Base-by-base conservation (phyloP, 768 basidiomycete species). In the Tylopilus balloui region DNA sequence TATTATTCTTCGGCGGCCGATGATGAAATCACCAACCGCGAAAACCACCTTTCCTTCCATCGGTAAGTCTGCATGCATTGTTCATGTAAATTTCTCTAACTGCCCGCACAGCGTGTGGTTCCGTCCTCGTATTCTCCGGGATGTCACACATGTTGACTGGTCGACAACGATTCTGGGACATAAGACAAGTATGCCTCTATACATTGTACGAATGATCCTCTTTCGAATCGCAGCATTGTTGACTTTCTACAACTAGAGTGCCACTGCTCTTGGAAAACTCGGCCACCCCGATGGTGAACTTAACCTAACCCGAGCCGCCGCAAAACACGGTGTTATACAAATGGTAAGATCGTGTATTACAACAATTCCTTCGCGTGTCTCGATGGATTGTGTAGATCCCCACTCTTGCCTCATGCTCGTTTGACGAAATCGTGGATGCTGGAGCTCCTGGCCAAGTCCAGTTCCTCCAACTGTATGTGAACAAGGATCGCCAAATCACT, bases 1-100 rank as follows among this genome's bases (percentile, higher is more conserved):
- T 94, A 94, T 66, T 94, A 97, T 62, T 92, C 88, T 1, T 93
- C 91, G n/a, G 94, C 92, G 15, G 84, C 95, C 7, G 95, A 97
- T 63, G 94, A 97, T 58, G 92, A 96, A 68, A 90, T 93, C 38
- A 93, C 92, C 25, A 73, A 78, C 51, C 77, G 92, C 42, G 92
- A 95, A 67, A 96, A 96, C 59, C 91, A 90, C 53, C 77, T 83
- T 44, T 94, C 93, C 2, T 98, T 86, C 62, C 94, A 97, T 57
- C 78, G 94, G 89, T 86, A 51, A 44, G 51, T 19, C 3, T 13
- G 3, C 5, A 13, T 35, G 21, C 41, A 25, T 36, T 15, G 0
- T 36, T 15, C 15, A 4, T 12, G 14, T 14, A 10, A 7, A 3
- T 7, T 19, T n/a, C 11, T 20, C 20, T n/a, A 21, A 57, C 1